Evolutionary conservation across 2,329 filamentous ascomycete species (phyloP).

Genomic region (Diaporthe helianthi): DNA sequence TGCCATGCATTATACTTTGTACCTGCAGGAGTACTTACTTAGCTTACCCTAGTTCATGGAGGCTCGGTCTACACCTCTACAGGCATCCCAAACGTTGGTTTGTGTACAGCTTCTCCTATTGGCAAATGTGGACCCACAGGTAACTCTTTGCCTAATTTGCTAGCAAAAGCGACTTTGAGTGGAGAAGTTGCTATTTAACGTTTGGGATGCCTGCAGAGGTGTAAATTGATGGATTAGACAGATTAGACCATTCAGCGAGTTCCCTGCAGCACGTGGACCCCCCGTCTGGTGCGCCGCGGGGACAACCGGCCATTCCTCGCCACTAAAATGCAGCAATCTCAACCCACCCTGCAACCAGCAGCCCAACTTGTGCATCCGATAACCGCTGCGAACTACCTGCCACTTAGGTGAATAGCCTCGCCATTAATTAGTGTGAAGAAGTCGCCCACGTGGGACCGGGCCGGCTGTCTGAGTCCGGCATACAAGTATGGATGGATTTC

Average conservation of each 20-base stretch:
- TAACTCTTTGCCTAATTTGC: too few relatives aligned
- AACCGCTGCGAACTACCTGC: neutral
- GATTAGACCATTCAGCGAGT: slow-evolving; percentile 6
- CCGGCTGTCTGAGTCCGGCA: slow-evolving; percentile 2
- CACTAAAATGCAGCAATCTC: slow-evolving; percentile 4
- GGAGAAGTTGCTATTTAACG: too few relatives aligned
- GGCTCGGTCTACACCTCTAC: too few relatives aligned
- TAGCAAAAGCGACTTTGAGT: too few relatives aligned
- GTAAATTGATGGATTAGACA: neutral
- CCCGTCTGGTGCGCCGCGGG: slow-evolving; percentile 21
- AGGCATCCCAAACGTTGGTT: too few relatives aligned
- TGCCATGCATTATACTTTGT: too few relatives aligned
- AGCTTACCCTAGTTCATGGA: too few relatives aligned
- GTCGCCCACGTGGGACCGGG: slow-evolving; percentile 31
- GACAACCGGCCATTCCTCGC: neutral
- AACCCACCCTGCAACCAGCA: too few relatives aligned
- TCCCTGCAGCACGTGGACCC: slow-evolving; percentile 26
- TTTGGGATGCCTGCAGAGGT: too few relatives aligned
- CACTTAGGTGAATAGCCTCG: neutral
- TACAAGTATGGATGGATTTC: slow-evolving; percentile 34
- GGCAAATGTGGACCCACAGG: too few relatives aligned
- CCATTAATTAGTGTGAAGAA: neutral
- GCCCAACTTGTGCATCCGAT: neutral
- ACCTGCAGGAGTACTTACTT: too few relatives aligned
- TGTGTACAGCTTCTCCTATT: too few relatives aligned